A percentile compares a stretch with the other conserved stretches of the same genome.
phyloP scores from a whole-genome alignment of 2,329 filamentous ascomycete species.

The Chrysosporium keratinophilum region DNA sequence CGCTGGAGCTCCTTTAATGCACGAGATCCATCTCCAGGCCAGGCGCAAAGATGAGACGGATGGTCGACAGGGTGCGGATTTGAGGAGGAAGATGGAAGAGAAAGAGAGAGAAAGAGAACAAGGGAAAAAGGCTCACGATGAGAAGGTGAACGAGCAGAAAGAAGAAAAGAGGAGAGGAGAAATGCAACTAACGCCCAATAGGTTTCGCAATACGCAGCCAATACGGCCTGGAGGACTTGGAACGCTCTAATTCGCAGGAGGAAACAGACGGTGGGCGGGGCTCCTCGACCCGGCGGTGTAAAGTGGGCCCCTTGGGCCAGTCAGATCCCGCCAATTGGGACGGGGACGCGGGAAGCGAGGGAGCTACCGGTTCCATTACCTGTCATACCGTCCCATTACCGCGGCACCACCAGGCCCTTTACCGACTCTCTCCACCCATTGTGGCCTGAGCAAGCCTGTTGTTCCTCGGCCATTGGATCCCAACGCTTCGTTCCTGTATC shows the following conservation, averaged over 20 bases:
- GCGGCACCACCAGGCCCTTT: background rate
- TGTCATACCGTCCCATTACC: conserved; percentile 4
- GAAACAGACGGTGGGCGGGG: conserved; percentile 1
- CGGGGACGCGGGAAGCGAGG: conserved; percentile 7
- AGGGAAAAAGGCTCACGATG: background rate
- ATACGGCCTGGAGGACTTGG: conserved; percentile 5
- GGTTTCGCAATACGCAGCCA: conserved; percentile 6
- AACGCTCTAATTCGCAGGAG: conserved; percentile 5
- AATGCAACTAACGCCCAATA: background rate
- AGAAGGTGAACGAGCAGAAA: background rate
- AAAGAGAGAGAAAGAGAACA: conserved; percentile 1
- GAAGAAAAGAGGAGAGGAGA: conserved; percentile 8
- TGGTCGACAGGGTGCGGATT: background rate
- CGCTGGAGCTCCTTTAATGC: background rate
- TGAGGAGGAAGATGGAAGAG: background rate
- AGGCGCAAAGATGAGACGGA: background rate
- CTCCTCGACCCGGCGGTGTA: background rate
- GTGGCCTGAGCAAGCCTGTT: background rate
- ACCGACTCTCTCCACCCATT: background rate
- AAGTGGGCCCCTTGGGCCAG: conserved; percentile 2
- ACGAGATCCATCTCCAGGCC: conserved; percentile 1
- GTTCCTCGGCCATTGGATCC: conserved; percentile 4
- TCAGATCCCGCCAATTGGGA: conserved; percentile 3
- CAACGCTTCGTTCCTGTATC: conserved; percentile 4
- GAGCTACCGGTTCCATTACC: background rate